Evolutionary conservation across 2,329 filamentous ascomycete species (phyloP).

Genomic region (Arthrobotrys sphaeroides): DNA sequence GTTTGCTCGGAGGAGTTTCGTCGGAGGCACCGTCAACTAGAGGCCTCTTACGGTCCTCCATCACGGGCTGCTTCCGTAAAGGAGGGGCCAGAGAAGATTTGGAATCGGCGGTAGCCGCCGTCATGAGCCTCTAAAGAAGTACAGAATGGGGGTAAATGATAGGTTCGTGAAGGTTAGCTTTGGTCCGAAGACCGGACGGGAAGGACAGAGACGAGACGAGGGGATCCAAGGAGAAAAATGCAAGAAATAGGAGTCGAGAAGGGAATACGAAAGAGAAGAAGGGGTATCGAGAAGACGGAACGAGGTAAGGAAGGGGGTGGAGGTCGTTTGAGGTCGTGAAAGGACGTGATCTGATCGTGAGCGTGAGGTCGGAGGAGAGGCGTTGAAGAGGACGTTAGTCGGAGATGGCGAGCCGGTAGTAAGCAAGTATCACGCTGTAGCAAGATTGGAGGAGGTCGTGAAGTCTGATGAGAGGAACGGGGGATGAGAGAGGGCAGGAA

Average conservation of each 20-base stretch:
- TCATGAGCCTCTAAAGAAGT: slow-evolving; percentile 49
- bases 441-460: not conserved
- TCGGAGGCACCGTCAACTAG: slow-evolving; percentile 73
- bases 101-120: slow-evolving; percentile 53
- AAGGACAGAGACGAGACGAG: not conserved
- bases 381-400: slow-evolving; percentile 4
- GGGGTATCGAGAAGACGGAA: slow-evolving; percentile 3
- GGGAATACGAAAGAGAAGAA: not conserved
- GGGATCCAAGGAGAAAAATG: not conserved
- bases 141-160: slow-evolving; percentile 7
- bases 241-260: not conserved
- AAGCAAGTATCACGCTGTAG: not conserved
- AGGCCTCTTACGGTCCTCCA: slow-evolving; percentile 99
- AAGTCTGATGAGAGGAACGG: not conserved
- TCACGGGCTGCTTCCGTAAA: slow-evolving; percentile 67
- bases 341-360: slow-evolving; percentile 27
- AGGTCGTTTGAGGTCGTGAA: slow-evolving; percentile 21
- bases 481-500: not conserved
- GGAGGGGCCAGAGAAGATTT: slow-evolving; percentile 54
- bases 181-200: slow-evolving; percentile 26
- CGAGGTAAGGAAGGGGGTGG: not conserved
- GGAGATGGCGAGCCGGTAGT: not conserved
- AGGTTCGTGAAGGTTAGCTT: slow-evolving; percentile 1
- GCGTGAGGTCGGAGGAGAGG: slow-evolving; percentile 11
- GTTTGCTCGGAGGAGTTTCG: slow-evolving; percentile 86